Evolutionary conservation across 2,329 filamentous ascomycete genomes (phyloP).

Genomic region (Diaporthe sp.): DNA sequence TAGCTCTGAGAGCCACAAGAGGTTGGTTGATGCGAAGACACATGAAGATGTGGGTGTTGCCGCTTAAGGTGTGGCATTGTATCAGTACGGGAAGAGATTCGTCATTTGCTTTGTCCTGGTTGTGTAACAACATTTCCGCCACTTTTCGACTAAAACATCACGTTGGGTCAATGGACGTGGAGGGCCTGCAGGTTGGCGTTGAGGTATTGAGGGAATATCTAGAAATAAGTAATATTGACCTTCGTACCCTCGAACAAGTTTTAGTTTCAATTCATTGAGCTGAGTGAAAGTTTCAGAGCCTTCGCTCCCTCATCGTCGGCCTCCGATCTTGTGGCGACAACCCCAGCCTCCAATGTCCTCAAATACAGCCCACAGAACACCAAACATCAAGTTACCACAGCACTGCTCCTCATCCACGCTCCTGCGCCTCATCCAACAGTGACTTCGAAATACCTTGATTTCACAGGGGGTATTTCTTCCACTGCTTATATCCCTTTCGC

Average conservation of each 20-base stretch:
- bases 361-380: neutral
- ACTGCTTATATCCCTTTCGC: neutral
- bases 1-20: conserved; percentile 33
- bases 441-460: no score
- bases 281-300: neutral
- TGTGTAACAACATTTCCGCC: neutral
- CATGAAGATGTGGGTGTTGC: neutral
- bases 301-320: neutral
- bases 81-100: neutral
- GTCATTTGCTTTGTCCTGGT: neutral
- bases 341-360: no score
- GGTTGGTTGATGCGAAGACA: conserved; percentile 7
- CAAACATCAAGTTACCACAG: no score
- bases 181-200: neutral
- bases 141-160: neutral
- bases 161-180: neutral
- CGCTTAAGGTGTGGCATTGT: neutral
- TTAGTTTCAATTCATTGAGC: neutral
- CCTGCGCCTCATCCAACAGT: no score
- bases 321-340: neutral
- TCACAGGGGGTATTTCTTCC: neutral
- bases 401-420: neutral
- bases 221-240: neutral
- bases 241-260: neutral
- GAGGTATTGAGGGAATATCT: neutral